Evolutionary conservation across 2,329 filamentous ascomycete genomes (phyloP).

Genomic region (Cordyceps cicadae): DNA sequence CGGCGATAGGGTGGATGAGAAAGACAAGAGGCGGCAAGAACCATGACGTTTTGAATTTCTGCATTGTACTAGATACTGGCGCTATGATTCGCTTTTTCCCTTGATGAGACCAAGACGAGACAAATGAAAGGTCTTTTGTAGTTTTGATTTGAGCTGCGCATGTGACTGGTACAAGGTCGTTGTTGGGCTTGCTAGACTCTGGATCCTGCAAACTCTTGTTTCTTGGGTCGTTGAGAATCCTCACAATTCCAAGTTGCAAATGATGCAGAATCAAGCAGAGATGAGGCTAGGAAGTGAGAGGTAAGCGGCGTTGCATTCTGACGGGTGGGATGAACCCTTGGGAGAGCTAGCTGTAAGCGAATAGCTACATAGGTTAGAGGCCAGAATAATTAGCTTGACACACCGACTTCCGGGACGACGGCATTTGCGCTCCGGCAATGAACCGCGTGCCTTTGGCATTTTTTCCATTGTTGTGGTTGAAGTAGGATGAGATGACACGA

Average conservation of each 20-base stretch:
- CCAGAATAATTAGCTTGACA: neutral
- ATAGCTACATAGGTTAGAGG: too few species aligned
- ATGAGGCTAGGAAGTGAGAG: neutral
- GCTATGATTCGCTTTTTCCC: neutral
- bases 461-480: neutral
- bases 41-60: neutral
- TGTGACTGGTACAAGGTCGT: too few species aligned
- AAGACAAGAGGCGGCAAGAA: neutral
- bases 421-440: slow-evolving; percentile 2
- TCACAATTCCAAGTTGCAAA: too few species aligned
- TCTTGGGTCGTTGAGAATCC: too few species aligned
- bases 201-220: too few species aligned
- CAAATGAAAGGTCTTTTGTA: neutral
- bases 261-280: too few species aligned
- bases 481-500: neutral
- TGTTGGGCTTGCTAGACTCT: neutral
- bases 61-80: slow-evolving; percentile 1
- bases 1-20: neutral
- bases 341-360: neutral
- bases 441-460: neutral
- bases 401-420: neutral
- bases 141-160: neutral
- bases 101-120: neutral
- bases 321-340: too few species aligned
- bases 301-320: neutral